phyloP scores from a whole-genome alignment of 192 early-diverging fungal genomes.

The Podila epicladia region DNA sequence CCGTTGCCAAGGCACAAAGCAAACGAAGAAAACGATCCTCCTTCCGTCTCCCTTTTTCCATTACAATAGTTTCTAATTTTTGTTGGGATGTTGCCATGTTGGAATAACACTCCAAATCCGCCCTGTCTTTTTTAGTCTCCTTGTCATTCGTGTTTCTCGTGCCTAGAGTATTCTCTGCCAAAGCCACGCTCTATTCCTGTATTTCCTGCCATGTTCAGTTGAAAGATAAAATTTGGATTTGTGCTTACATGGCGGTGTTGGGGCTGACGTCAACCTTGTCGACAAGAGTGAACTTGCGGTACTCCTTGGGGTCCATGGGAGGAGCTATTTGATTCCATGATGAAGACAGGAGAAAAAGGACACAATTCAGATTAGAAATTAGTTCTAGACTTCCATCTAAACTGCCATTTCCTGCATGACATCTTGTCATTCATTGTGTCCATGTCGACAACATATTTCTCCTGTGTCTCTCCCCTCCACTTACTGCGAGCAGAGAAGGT shows the following conservation, averaged over 20 bases:
- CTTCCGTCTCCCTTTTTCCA: too few species aligned
- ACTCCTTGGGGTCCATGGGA: constrained; percentile 74
- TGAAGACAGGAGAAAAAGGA: background rate
- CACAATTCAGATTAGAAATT: background rate
- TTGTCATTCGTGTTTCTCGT: too few species aligned
- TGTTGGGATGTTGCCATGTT: too few species aligned
- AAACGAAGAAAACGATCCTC: too few species aligned
- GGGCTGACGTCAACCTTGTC: constrained; percentile 81
- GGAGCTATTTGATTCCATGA: constrained; percentile 35
- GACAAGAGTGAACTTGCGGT: constrained; percentile 80
- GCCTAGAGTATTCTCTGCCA: too few species aligned
- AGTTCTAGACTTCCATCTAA: background rate
- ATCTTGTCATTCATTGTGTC: background rate
- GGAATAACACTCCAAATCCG: too few species aligned
- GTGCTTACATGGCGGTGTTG: constrained; percentile 86
- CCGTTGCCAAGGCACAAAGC: too few species aligned
- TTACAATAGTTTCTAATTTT: too few species aligned
- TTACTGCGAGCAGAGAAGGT: constrained; percentile 25
- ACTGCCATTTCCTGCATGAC: background rate
- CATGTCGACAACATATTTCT: background rate
- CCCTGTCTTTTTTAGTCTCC: too few species aligned
- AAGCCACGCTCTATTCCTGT: too few species aligned
- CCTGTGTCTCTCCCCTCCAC: background rate
- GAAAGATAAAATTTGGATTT: too few species aligned
- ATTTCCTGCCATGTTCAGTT: too few species aligned